A percentile compares a stretch with the other conserved stretches of the same genome.
Evolutionary conservation across 2,329 filamentous ascomycete genomes (phyloP).

Genomic region (Trichoderma brevicompactum): DNA sequence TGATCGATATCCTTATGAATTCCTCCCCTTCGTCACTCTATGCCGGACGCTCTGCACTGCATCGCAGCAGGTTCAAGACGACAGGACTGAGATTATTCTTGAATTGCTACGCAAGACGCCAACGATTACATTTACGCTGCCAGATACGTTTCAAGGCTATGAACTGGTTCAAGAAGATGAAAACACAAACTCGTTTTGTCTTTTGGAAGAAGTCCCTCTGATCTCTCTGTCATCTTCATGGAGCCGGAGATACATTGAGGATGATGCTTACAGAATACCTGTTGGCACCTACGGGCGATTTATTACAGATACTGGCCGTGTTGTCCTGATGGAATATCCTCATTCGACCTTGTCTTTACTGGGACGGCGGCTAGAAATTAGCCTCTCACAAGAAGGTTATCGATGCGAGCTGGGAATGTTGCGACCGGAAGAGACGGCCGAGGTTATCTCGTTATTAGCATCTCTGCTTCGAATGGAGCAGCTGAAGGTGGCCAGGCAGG

Average conservation of each 20-base stretch:
- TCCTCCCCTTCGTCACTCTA: constrained; percentile 74
- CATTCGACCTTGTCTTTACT: constrained; percentile 83
- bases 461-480: constrained; percentile 65
- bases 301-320: constrained; percentile 75
- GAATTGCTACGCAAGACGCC: constrained; percentile 70
- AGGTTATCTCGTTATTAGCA: constrained; percentile 75
- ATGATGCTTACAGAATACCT: constrained; percentile 65
- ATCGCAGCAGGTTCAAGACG: constrained; percentile 39
- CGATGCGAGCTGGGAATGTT: constrained; percentile 58
- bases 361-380: constrained; percentile 74
- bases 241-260: constrained; percentile 49
- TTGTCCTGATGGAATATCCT: constrained; percentile 75
- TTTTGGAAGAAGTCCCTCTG: constrained; percentile 66
- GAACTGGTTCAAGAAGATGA: constrained; percentile 82
- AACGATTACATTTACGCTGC: constrained; percentile 78
- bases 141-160: constrained; percentile 72
- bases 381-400: constrained; percentile 61
- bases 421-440: constrained; percentile 66
- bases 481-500: constrained; percentile 41
- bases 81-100: constrained; percentile 57
- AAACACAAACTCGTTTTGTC: constrained; percentile 76
- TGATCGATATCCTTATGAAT: constrained; percentile 83
- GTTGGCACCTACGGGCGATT: constrained; percentile 71
- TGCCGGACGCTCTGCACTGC: constrained; percentile 64
- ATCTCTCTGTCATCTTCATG: constrained; percentile 57